Evolutionary conservation across 495 filamentous ascomycete genomes (phyloP), one percentile per base, ranked within the genome.

Genomic region (Amorphotheca resinae): DNA sequence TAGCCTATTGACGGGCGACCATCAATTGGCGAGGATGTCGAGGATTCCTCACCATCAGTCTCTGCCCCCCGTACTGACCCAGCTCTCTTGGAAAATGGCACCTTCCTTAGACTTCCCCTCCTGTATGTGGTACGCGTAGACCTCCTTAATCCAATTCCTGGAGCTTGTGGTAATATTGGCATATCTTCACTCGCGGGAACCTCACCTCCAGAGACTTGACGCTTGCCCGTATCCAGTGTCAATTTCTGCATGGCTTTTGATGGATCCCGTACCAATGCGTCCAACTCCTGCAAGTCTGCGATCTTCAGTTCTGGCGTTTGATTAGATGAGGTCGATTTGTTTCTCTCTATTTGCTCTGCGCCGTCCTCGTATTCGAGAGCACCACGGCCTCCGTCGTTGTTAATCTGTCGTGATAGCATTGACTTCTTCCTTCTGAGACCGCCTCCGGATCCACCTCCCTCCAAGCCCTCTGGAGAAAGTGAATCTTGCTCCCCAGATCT

Each of bases 61-160:
- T 79, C 75, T 23, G 74, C 72, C 2, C 66, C 53, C 41, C 74
- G 71, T 23, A 58, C 61, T 28, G 60, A 53, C 2, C 70, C 76
- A 31, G 76, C 66, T 42, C 91, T 70, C 59, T 84, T 91, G 0
- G 86, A 80, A 49, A 85, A 83, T 20, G 82, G 78, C 4, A 74
- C 70, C 56, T 82, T 87, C 46, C 77, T 77, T 38, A 87, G 59
- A 64, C 87, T 95, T 9, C 88, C 91, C 45, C 71, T 82, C 54
- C 86, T 70, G 55, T 98, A 98, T 22, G 85, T 87, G 12, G 91
- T 99, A 28, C 86, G 74, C 12, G 87, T 99, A 28, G 93, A 93
- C 42, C 91, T 73, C 48, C 87, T 74, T 39, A 99, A 70, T 14
- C 85, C 82, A 3, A 84, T 82, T 7, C 77, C 82, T 16, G 54